Evolutionary conservation across 208 protist species (phyloP).

Genomic region (Acanthamoeba castellanii): DNA sequence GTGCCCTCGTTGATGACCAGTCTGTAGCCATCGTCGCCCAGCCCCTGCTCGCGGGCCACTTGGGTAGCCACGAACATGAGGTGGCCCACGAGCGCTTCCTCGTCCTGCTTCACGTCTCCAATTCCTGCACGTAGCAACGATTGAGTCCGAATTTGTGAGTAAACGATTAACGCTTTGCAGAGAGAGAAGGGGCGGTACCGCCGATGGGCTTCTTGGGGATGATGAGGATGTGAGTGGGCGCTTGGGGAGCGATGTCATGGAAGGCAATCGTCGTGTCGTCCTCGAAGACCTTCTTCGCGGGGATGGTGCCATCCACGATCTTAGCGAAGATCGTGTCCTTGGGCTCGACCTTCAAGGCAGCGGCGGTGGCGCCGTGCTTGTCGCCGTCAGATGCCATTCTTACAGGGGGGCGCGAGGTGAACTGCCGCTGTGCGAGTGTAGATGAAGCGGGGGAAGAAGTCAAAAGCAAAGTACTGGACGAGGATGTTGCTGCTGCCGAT

Average conservation of each 20-base stretch:
- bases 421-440: not conserved
- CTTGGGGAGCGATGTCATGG: constrained; percentile 84
- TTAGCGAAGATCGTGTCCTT: constrained; percentile 87
- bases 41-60: constrained; percentile 42
- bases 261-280: constrained; percentile 84
- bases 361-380: constrained; percentile 76
- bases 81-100: constrained; percentile 14
- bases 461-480: not conserved
- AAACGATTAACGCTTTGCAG: not conserved
- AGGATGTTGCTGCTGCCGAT: not conserved
- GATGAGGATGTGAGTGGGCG: constrained; percentile 86
- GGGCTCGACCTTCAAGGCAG: constrained; percentile 70
- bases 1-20: constrained; percentile 89
- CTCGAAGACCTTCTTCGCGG: constrained; percentile 82
- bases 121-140: not conserved
- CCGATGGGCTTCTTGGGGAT: constrained; percentile 85
- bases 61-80: constrained; percentile 55
- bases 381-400: constrained; percentile 36
- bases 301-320: constrained; percentile 81
- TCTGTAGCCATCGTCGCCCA: constrained; percentile 56
- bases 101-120: constrained; percentile 43
- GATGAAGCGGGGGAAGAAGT: not conserved
- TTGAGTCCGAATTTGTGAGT: not conserved
- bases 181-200: not conserved
- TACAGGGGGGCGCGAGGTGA: not conserved